phyloP scores from a whole-genome alignment of 768 basidiomycete genomes.

The Boletus edulis region DNA sequence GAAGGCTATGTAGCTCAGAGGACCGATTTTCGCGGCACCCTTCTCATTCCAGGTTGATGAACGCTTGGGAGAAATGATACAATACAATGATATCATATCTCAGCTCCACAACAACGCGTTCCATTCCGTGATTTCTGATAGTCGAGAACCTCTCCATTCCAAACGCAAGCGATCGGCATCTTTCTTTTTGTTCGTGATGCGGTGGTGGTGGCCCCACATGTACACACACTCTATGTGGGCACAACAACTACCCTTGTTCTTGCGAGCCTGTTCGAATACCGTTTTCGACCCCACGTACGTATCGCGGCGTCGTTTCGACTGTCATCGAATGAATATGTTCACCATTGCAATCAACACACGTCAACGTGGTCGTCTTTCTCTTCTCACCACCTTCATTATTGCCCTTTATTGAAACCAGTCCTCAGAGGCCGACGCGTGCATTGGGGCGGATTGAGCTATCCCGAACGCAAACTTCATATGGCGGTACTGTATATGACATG shows the following conservation, averaged over 20 bases:
- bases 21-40: background rate
- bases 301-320: background rate
- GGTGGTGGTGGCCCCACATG: background rate
- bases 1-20: background rate
- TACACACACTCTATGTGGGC: too few species aligned
- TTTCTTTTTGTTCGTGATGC: background rate
- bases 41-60: background rate
- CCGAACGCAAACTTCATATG: too few species aligned
- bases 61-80: background rate
- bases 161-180: background rate
- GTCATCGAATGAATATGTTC: too few species aligned
- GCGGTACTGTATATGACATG: too few species aligned
- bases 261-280: background rate
- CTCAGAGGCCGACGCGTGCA: too few species aligned
- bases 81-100: too few species aligned
- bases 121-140: constrained; percentile 2
- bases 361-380: too few species aligned
- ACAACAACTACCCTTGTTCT: background rate
- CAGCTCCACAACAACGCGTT: background rate
- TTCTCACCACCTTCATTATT: too few species aligned
- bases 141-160: background rate
- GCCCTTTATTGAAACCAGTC: too few species aligned
- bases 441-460: too few species aligned
- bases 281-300: background rate
- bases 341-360: too few species aligned